Base-by-base conservation (phyloP, 371 early-diverging fungal genomes). In the Mucor circinelloides region DNA sequence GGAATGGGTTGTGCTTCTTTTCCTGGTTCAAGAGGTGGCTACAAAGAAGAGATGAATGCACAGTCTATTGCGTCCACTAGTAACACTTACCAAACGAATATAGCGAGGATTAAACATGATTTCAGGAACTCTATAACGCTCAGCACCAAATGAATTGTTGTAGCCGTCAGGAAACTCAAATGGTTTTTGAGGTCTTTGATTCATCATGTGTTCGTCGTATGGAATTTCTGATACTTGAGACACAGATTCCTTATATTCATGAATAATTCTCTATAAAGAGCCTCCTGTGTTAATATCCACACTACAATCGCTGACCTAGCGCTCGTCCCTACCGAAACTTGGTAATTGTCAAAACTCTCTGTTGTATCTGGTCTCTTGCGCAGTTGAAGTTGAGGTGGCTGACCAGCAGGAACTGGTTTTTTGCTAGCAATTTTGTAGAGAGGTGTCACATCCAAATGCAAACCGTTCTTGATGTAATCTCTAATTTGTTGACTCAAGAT, bases 121-220 rank as follows among this genome's bases (percentile, higher is more conserved):
- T 74, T 99, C 99, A 1, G 95, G 91, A 8, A 90, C 69, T 60
- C 82, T 82, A 73, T 89, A 97, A 38, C 98, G 86, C 63, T 94
- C 92, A n/a, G 85, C 62, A 30, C 93, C 94, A 79, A 95, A 92
- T 17, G 85, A 74, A 66, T 86, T 77, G 73, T 95, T 97, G 79
- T 89, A 98, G 21, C 99, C 99, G 69, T 95, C 93, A 25, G 97
- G 93, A 70, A 99, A 96, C 82, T 98, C 99, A 72, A 90, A 97
- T 28, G 92, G 81, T 69, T 90, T 92, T 67, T 88, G 85, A 32
- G 93, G 91, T 23, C 89, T 83, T 23, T 80, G 71, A 27, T 71
- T 75, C 44, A 89, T 82, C 34, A 63, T 19, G 30, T 60, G 28
- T 76, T 92, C 90, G 71, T 91, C 86, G 69, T 84, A 94, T 7